Percentiles rank a stretch among this genome's conserved stretches.
Conservation (phyloP, 306 rosid genomes). For the Inga leiocalycina region DNA sequence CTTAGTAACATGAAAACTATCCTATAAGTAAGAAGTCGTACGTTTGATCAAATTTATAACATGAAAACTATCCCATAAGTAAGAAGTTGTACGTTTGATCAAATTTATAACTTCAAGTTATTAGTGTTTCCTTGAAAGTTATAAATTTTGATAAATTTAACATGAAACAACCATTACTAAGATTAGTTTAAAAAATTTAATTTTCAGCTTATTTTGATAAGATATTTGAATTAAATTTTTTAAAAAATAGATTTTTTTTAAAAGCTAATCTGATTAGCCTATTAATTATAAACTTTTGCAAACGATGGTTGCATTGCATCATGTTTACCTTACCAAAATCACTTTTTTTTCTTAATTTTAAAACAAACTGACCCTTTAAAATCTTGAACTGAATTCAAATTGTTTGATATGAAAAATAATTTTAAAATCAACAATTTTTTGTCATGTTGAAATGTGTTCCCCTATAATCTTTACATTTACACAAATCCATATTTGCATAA, state of each 20-base stretch:
- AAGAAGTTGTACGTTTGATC: too few relatives aligned
- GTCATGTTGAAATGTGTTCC: background rate
- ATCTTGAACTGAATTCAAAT: background rate
- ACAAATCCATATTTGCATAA: background rate
- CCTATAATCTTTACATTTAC: background rate
- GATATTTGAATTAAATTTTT: background rate
- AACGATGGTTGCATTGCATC: background rate
- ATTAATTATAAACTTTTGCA: background rate
- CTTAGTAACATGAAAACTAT: too few relatives aligned
- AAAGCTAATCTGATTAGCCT: background rate
- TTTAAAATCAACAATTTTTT: background rate
- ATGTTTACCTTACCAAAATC: background rate
- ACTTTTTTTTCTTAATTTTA: background rate
- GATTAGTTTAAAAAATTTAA: too few relatives aligned
- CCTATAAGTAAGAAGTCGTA: too few relatives aligned
- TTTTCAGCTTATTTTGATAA: background rate
- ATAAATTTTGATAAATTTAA: too few relatives aligned
- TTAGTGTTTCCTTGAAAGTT: too few relatives aligned
- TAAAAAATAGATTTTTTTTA: background rate
- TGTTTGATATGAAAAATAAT: background rate
- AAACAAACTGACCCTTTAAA: background rate
- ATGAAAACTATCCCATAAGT: too few relatives aligned
- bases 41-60: too few relatives aligned
- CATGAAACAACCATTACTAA: background rate
- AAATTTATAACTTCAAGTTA: too few relatives aligned